Conservation (phyloP, 2,329 filamentous ascomycete genomes). For the Tolypocladium pustulatum region DNA sequence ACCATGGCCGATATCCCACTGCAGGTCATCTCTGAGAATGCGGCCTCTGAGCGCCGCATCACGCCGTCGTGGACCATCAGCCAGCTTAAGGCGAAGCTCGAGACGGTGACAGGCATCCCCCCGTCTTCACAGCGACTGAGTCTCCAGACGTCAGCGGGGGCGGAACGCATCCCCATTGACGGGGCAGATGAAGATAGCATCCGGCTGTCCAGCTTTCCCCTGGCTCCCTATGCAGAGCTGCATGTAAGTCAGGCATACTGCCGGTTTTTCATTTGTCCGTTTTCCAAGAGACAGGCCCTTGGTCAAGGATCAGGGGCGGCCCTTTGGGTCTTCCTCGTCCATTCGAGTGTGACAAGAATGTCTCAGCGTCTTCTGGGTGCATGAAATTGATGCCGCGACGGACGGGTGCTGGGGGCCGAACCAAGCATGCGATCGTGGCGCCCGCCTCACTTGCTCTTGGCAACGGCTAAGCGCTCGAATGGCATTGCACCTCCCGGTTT, state of each 20-base stretch:
- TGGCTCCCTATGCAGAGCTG: constrained; percentile 68
- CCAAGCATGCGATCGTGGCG: not conserved
- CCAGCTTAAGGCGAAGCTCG: constrained; percentile 76
- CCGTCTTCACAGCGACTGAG: constrained; percentile 66
- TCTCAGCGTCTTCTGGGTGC: not conserved
- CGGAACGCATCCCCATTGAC: constrained; percentile 54
- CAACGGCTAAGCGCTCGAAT: constrained; percentile 4
- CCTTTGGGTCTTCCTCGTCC: not conserved
- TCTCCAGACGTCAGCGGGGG: constrained; percentile 47
- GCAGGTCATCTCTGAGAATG: constrained; percentile 63
- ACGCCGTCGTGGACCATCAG: constrained; percentile 85
- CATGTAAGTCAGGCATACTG: constrained; percentile 49
- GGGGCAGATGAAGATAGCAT: constrained; percentile 63
- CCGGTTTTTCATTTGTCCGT: constrained; percentile 7
- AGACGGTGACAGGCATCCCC: constrained; percentile 87
- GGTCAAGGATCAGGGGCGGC: constrained; percentile 1
- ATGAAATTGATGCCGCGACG: not conserved
- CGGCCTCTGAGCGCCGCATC: constrained; percentile 79
- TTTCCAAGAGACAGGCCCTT: not conserved
- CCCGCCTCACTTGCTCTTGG: constrained; percentile 8
- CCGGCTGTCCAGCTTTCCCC: constrained; percentile 51
- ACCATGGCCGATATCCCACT: constrained; percentile 65
- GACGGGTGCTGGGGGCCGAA: not conserved
- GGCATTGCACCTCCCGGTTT: not conserved
- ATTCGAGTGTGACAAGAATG: constrained; percentile 1